Base-by-base conservation (phyloP, 2,329 filamentous ascomycete genomes). In the Cytospora leucostoma region DNA sequence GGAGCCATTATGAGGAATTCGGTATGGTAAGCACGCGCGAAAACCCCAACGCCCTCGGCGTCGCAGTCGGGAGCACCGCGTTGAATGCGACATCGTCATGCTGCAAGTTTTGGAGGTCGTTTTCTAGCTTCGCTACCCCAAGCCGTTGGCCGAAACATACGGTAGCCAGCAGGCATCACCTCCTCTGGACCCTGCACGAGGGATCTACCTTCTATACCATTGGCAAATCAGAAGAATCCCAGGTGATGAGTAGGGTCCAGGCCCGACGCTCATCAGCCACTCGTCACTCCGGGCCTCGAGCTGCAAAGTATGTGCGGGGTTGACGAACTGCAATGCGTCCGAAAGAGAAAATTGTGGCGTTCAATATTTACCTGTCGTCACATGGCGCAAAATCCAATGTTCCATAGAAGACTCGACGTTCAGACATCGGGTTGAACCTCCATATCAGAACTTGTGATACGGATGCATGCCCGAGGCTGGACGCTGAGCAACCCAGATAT, bases 301-400 rank as follows among this genome's bases (percentile, higher is more conserved):
- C 58, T 61, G 51, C 58, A 33, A 37, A 38, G 37, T 47, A 21
- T 49, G 51, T 56, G 47, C 34, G 49, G 58, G 53, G 37, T 2
- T 56, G 62, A 55, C 27, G 51, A 56, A 13, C 33, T 50, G 51
- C 59, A 55, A 35, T 55, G 19, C 44, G 38, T 21, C 44, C 50
- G 44, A 52, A 44, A 37, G 55, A 32, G 51, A 32, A 56, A 21
- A 59, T 51, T 59, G 56, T 63, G 59, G 56, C 60, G 55, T 59
- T 35, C 60, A 47, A 51, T 53, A 27, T 49, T 59, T 12, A 27
- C 56, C 54, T 59, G 50, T 38, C 63, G 51, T 65, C 63, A 65
- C 63, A 65, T 63, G 33, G n/a, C 17, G 12, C 27, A 34, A 55
- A 56, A 49, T 50, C 60, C 56, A 59, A 65, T 63, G 59, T 34